A percentile compares a stretch with the other conserved stretches of the same genome.
Conservation (phyloP, 2,329 filamentous ascomycete genomes). For the Aschersonia sp. region DNA sequence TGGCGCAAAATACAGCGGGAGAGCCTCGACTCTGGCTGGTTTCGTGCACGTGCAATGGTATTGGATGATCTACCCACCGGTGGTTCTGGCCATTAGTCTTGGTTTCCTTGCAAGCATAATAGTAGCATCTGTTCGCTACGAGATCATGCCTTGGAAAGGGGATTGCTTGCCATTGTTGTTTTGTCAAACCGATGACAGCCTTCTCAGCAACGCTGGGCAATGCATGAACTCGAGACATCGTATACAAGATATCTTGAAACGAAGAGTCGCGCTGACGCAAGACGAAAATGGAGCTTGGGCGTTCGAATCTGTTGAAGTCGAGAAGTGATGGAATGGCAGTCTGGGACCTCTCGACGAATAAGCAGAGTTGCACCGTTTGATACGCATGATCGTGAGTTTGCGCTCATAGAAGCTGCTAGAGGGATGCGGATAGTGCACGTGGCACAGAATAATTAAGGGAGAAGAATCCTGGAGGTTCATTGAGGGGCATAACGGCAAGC, state of each 20-base stretch:
- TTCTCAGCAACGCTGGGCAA: conserved; percentile 14
- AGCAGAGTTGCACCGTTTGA: too few relatives aligned
- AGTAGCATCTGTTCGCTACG: conserved; percentile 17
- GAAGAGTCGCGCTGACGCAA: conserved; percentile 18
- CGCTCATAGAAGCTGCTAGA: too few relatives aligned
- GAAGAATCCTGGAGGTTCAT: too few relatives aligned
- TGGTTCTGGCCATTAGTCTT: conserved; percentile 18
- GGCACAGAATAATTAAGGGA: too few relatives aligned
- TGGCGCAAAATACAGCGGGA: conserved; percentile 12
- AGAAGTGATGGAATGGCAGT: not conserved
- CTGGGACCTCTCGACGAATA: too few relatives aligned
- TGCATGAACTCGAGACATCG: conserved; percentile 22
- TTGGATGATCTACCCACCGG: conserved; percentile 21
- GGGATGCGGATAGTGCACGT: too few relatives aligned
- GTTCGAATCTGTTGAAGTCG: conserved; percentile 12
- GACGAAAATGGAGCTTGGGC: conserved; percentile 19
- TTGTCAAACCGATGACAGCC: conserved; percentile 18
- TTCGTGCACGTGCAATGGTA: conserved; percentile 19
- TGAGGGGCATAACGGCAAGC: too few relatives aligned
- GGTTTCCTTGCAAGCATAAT: conserved; percentile 20
- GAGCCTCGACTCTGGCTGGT: conserved; percentile 14
- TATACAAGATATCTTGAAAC: conserved; percentile 17
- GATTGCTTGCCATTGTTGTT: conserved; percentile 24
- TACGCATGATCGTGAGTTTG: too few relatives aligned
- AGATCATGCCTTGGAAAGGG: conserved; percentile 22